Evolutionary conservation across 2,329 filamentous ascomycete species (phyloP), one percentile per base, ranked within the genome.

Genomic region (Venturiaceae sp.): DNA sequence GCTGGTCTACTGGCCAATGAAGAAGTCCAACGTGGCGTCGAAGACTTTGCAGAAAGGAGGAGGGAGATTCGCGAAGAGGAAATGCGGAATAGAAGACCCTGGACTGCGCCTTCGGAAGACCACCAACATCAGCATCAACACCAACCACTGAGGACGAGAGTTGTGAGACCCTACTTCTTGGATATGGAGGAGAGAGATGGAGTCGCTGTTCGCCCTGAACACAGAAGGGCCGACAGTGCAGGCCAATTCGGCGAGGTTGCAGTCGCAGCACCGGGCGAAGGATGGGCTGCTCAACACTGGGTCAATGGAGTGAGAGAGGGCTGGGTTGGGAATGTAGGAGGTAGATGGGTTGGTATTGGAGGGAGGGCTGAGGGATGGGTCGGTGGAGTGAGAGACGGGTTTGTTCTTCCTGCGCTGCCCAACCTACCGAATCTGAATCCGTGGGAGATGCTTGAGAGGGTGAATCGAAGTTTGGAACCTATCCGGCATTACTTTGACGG

Each of bases 241-340:
- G 50, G 64, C 3, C 70, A 75, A 0, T 75, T 75, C 60, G 75
- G 76, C 44, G 75, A 78, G 61, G 65, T 78, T 7, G 73, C 77
- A 53, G 70, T 75, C 0, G 71, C 78, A 26, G 73, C 71, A 6
- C 68, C 78, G 62, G 66, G 75, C 14, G 75, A 75, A 57, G 77
- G 78, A 50, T 62, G 77, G 7, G 64, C 69, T 34, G 68, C 67
- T 5, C 44, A 50, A n/a, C 26, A 50, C n/a, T 55, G 37, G 34
- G 37, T 46, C 19, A 39, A 32, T 14, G 39, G 39, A 26, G 54
- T 37, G 19, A 23, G 30, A 39, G 39, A 39, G 36, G 39, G 34
- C 21, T 33, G 54, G 54, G 54, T 28, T 14, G 52, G 52, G 11
- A 54, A 57, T 30, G 44, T 50, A 13, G 44, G 44, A 5, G 44